A percentile compares a stretch with the other conserved stretches of the same genome.
phyloP scores from a whole-genome alignment of 2,329 filamentous ascomycete genomes.

The Aspergillus alliaceus region DNA sequence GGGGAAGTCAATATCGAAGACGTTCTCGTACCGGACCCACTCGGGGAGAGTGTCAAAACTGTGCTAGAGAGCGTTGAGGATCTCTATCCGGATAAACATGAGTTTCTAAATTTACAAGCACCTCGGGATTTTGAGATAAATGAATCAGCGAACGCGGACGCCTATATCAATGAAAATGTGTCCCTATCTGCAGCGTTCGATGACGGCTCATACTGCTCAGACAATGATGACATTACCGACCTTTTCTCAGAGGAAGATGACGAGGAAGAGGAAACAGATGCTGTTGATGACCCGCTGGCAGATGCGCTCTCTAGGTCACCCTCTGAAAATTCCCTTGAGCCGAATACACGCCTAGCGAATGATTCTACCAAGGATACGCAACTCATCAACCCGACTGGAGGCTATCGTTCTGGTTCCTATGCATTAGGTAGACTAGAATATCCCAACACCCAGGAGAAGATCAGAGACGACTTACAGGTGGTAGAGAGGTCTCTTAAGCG shows the following conservation, averaged over 20 bases:
- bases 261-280: slow-evolving; percentile 12
- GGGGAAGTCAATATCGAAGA: slow-evolving; percentile 59
- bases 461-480: background rate
- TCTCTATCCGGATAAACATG: slow-evolving; percentile 70
- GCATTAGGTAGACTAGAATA: background rate
- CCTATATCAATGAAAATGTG: slow-evolving; percentile 66
- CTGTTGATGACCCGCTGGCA: slow-evolving; percentile 13
- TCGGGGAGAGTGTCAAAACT: slow-evolving; percentile 67
- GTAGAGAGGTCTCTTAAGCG: background rate
- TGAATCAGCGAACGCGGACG: slow-evolving; percentile 20
- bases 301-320: slow-evolving; percentile 25
- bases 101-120: slow-evolving; percentile 22
- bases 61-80: slow-evolving; percentile 82
- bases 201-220: slow-evolving; percentile 41
- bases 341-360: background rate
- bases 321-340: slow-evolving; percentile 15
- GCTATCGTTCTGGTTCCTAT: background rate
- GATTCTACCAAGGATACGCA: background rate
- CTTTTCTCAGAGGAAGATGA: slow-evolving; percentile 17
- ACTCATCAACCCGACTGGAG: background rate
- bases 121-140: slow-evolving; percentile 10
- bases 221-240: slow-evolving; percentile 41
- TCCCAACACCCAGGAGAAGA: background rate
- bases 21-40: slow-evolving; percentile 59
- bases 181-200: slow-evolving; percentile 52